A percentile compares a stretch with the other conserved stretches of the same genome.
Conservation (phyloP, 371 early-diverging fungal species). For the Rhizopus microsporus region DNA sequence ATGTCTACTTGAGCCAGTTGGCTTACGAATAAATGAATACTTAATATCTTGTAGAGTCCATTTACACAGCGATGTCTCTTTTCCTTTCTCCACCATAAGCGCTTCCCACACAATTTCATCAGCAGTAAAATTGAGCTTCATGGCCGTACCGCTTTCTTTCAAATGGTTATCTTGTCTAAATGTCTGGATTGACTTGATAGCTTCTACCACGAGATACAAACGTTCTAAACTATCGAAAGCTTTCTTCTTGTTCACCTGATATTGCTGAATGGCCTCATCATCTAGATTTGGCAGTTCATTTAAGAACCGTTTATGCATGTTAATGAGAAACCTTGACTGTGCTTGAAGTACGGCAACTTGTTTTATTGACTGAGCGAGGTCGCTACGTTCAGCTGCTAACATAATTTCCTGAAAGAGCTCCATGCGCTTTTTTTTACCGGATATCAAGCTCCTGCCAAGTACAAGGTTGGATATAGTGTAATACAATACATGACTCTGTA, state of each 20-base stretch:
- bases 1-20: conserved; percentile 63
- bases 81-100: conserved; percentile 40
- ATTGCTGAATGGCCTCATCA: conserved; percentile 16
- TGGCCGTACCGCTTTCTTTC: conserved; percentile 25
- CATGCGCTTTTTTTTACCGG: conserved; percentile 64
- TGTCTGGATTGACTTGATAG: conserved; percentile 53
- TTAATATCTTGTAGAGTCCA: conserved; percentile 54
- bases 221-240: conserved; percentile 47
- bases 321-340: conserved; percentile 45
- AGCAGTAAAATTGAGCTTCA: conserved; percentile 32
- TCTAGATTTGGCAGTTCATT: conserved; percentile 42
- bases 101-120: conserved; percentile 62
- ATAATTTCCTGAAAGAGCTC: conserved; percentile 71
- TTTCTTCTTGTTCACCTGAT: conserved; percentile 12
- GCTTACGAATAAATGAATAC: conserved; percentile 55
- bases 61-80: conserved; percentile 51
- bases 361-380: conserved; percentile 54
- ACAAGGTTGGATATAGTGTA: conserved; percentile 69
- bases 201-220: conserved; percentile 61
- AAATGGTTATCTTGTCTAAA: conserved; percentile 27
- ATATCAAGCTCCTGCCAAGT: conserved; percentile 58
- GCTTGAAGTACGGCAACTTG: conserved; percentile 60
- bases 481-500: conserved; percentile 62
- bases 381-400: conserved; percentile 68
- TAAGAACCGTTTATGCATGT: conserved; percentile 60